These are phyloP conservation scores for Monilinia fructicola DNA, from an alignment of 2,329 filamentous ascomycete species.

Conservation along the genomic window DNA sequence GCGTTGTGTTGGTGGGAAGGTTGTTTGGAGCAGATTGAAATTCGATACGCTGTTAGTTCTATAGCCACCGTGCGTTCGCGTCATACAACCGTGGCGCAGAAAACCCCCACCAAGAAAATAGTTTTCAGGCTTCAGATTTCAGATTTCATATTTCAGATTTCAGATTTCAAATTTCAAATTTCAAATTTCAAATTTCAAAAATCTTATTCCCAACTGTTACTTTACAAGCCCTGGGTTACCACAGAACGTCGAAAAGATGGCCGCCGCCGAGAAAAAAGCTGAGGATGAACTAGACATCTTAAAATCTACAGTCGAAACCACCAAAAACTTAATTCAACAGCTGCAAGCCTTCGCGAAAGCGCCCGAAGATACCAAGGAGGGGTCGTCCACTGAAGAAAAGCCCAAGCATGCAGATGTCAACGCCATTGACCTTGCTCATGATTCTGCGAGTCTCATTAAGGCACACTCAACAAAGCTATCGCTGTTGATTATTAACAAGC, in stretches of 20 bases:
- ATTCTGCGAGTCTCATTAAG: conserved; percentile 70
- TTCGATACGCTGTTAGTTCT: background rate
- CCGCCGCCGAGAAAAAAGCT: conserved; percentile 23
- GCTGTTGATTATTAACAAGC: conserved; percentile 80
- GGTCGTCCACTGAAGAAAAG: conserved; percentile 21
- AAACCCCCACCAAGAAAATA: conserved; percentile 18
- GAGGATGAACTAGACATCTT: conserved; percentile 31
- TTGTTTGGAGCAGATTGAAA: conserved; percentile 12
- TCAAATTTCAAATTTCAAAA: no score
- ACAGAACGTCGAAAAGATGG: conserved; percentile 25
- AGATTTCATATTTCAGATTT: no score
- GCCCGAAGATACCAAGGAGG: conserved; percentile 9
- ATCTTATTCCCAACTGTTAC: conserved; percentile 4
- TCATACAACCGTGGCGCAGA: conserved; percentile 2
- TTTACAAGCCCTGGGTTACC: no score
- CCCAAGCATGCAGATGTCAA: conserved; percentile 43
- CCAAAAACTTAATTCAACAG: conserved; percentile 32
- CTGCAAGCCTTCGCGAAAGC: conserved; percentile 29
- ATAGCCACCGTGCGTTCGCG: background rate
- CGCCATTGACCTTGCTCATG: conserved; percentile 66
- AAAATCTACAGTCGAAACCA: conserved; percentile 33
- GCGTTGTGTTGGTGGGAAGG: background rate
- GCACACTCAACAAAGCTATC: conserved; percentile 87
- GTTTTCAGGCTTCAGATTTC: conserved; percentile 11
- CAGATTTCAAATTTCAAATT: background rate